Percentiles rank a stretch among this genome's conserved stretches.
Conservation (phyloP, 441 rosid genomes). For the Mallotus repandus region DNA sequence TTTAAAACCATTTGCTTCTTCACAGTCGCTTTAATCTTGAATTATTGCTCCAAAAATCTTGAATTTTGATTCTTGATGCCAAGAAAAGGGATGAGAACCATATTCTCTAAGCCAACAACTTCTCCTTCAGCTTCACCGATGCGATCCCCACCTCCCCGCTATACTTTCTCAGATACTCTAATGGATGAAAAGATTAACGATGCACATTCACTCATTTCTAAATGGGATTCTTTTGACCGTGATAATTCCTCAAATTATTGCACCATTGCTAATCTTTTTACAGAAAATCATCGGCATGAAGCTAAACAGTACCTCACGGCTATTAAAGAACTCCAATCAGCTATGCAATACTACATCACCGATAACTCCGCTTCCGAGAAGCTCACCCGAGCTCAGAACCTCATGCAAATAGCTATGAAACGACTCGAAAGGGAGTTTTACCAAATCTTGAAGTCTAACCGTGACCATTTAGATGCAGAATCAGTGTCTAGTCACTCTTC, state of each 20-base stretch:
- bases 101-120: conserved; percentile 34
- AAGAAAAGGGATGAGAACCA: conserved; percentile 30
- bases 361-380: conserved; percentile 36
- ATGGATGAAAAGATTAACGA: conserved; percentile 42
- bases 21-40: too few relatives aligned
- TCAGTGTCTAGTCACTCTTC: conserved; percentile 53
- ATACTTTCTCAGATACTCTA: conserved; percentile 43
- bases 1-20: background rate
- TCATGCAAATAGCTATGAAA: conserved; percentile 74
- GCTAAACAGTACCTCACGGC: conserved; percentile 48
- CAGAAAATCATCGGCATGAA: conserved; percentile 38
- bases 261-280: conserved; percentile 40
- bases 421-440: conserved; percentile 64
- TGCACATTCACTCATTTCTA: conserved; percentile 40
- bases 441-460: conserved; percentile 44
- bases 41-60: background rate
- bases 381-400: conserved; percentile 48
- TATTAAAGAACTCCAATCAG: conserved; percentile 42
- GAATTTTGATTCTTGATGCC: background rate
- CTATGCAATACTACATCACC: conserved; percentile 41
- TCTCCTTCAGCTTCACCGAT: conserved; percentile 34
- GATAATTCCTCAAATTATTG: conserved; percentile 13
- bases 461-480: conserved; percentile 39
- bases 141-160: conserved; percentile 34
- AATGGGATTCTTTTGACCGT: conserved; percentile 31